Evolutionary conservation across 371 early-diverging fungal genomes (phyloP), one percentile per base, ranked within the genome.

Genomic region (Dichotomocladium elegans): DNA sequence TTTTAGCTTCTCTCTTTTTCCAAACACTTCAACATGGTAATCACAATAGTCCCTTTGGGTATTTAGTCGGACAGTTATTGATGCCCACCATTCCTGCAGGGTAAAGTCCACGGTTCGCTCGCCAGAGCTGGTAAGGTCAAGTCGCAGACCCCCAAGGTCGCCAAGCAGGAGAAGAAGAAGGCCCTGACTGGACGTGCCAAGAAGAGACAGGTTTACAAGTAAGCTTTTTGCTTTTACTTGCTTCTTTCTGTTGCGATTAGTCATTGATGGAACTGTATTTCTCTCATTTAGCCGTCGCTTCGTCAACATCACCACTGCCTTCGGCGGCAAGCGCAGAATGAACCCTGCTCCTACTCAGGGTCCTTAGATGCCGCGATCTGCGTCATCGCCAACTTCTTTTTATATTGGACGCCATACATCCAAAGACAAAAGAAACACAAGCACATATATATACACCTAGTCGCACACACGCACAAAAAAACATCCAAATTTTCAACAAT

Each of bases 51-150:
- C n/a, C n/a, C n/a, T n/a, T n/a, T n/a, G n/a, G n/a, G n/a, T n/a
- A n/a, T n/a, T n/a, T n/a, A n/a, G n/a, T n/a, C n/a, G n/a, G n/a
- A n/a, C n/a, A n/a, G n/a, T n/a, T 40, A 55, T 41, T 25, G 43
- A 15, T 37, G 37, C 15, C 5, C 21, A 17, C 7, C 35, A 35
- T 3, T 37, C 17, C 1, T 31, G 49, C 58, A 92, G 98, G 98
- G 95, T 86, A 98, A 96, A 91, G 95, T 95, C 69, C 98, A 98
- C 94, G 98, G 98, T 85, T 96, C 96, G 71, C 89, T 98, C 75
- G 95, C 98, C 82, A 96, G 96, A 92, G 99, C 99, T 82, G 99
- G 99, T 88, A 99, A 99, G 85, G 99, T 99, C 74, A 96, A 98
- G 93, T 92, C 91, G 69, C 98, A 98, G 77, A 96, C 95, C 73